These are phyloP conservation scores for Phtheirospermum japonicum DNA, from an alignment of 257 asterid genomes.

Conservation along the genomic window DNA sequence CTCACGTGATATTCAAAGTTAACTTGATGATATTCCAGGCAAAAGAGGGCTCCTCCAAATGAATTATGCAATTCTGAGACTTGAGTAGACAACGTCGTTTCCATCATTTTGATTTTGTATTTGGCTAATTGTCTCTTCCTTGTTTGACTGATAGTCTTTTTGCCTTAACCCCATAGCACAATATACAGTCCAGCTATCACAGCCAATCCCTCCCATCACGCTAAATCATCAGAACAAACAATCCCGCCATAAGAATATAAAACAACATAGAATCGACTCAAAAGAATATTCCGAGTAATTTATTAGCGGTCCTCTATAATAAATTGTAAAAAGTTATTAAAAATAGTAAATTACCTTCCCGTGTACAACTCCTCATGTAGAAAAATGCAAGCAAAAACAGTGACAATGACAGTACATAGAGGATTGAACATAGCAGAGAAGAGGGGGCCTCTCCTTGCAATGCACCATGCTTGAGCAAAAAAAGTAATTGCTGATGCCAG, in stretches of 20 bases:
- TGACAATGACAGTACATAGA: conserved; percentile 40
- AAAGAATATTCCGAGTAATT: too few relatives aligned
- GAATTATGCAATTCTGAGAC: not conserved
- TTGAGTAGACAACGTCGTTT: not conserved
- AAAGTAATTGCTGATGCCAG: conserved; percentile 40
- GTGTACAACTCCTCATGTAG: conserved; percentile 44
- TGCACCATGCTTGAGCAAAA: conserved; percentile 59
- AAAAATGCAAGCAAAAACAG: conserved; percentile 36
- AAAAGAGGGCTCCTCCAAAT: not conserved
- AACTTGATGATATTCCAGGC: not conserved
- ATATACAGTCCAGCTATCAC: not conserved
- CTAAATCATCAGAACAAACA: not conserved
- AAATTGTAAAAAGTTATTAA: too few relatives aligned
- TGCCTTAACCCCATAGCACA: conserved; percentile 6
- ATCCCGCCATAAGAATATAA: not conserved
- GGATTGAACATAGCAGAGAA: conserved; percentile 59
- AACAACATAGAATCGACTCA: too few relatives aligned
- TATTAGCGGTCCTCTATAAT: too few relatives aligned
- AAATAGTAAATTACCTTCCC: conserved; percentile 65
- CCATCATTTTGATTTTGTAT: not conserved
- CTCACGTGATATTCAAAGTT: not conserved
- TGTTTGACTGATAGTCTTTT: not conserved
- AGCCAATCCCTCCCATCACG: not conserved
- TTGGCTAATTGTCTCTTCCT: not conserved
- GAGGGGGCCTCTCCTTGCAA: conserved; percentile 51